Percentiles rank a stretch among this genome's conserved stretches.
Evolutionary conservation across 2,329 filamentous ascomycete genomes (phyloP).

Genomic region (Macrophomina tecta): DNA sequence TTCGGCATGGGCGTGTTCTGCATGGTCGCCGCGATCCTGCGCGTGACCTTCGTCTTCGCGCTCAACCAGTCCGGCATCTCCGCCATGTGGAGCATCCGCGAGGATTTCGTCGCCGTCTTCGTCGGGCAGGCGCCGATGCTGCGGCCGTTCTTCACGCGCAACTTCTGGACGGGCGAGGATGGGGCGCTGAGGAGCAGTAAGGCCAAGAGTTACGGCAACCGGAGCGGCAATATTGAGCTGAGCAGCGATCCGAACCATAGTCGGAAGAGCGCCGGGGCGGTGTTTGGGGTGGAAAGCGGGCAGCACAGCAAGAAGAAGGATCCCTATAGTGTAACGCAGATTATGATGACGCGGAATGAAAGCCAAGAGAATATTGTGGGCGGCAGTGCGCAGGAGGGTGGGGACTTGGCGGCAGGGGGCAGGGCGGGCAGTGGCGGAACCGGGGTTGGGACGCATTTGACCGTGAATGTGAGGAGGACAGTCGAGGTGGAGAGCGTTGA

Average conservation of each 20-base stretch:
- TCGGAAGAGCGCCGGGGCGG: constrained; percentile 2
- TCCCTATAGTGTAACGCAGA: constrained; percentile 31
- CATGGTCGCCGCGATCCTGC: constrained; percentile 40
- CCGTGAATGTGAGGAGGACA: neutral
- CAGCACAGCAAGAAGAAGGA: constrained; percentile 29
- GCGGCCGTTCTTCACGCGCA: constrained; percentile 35
- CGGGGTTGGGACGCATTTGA: neutral
- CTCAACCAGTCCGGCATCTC: constrained; percentile 31
- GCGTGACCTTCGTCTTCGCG: constrained; percentile 39
- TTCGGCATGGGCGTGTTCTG: constrained; percentile 44
- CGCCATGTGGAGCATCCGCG: constrained; percentile 50
- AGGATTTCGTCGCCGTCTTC: constrained; percentile 47
- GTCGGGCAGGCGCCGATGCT: constrained; percentile 48
- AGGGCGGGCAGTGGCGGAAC: neutral
- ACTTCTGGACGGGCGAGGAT: constrained; percentile 30
- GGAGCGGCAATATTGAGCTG: neutral
- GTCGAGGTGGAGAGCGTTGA: neutral
- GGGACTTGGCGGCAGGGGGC: neutral
- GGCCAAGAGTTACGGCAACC: constrained; percentile 28
- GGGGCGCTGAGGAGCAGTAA: constrained; percentile 1
- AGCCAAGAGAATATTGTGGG: constrained; percentile 5
- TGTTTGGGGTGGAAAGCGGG: neutral
- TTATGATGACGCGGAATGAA: constrained; percentile 25
- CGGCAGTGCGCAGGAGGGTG: neutral
- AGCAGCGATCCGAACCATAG: neutral